Base-by-base conservation (phyloP, 371 early-diverging fungal genomes). In the Mortierella sp. region DNA sequence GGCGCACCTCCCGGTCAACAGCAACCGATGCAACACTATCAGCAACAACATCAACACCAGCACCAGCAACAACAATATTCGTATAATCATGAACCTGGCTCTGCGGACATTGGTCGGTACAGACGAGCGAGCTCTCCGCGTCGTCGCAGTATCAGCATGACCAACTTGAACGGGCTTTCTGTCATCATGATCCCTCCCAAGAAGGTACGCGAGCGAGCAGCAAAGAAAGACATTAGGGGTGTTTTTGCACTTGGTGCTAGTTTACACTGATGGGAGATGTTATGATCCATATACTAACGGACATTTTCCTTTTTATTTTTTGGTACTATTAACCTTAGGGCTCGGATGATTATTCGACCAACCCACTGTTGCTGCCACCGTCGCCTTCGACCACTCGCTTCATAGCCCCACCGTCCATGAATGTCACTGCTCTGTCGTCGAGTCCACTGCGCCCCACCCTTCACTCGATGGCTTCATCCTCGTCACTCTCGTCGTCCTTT, bases 61-160 rank as follows among this genome's bases (percentile, higher is more conserved):
- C 70, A 71, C 31, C 78, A 82, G 43, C 78, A 71, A 45, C 77
- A 75, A 37, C 83, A 83, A 58, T 76, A 78, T 40, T 76, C 83
- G 9, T 76, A 78, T 39, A 26, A 63, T 34, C 74, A 75, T 29
- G 83, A 83, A 16, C 68, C 79, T 7, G 50, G 44, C 19, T 31
- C 71, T 2, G 16, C 75, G 34, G 83, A 83, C 26, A 73, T 78
- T 8, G 66, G 68, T 44, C 78, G 83, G 19, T 75, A 75, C 69
- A 74, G 83, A 26, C 45, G 83, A 48, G 83, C 83, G 3, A 83
- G 83, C 50, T 83, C 83, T 4, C 83, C 83, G 14, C 75, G 83
- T 34, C 68, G 78, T 24, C 78, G 83, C 48, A 83, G 83, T 70
- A 83, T 78, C 64, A 83, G 83, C 44, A 83, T 83, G 83, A 83